Conservation (phyloP, 306 rosid species). For the Vicia sativa region DNA sequence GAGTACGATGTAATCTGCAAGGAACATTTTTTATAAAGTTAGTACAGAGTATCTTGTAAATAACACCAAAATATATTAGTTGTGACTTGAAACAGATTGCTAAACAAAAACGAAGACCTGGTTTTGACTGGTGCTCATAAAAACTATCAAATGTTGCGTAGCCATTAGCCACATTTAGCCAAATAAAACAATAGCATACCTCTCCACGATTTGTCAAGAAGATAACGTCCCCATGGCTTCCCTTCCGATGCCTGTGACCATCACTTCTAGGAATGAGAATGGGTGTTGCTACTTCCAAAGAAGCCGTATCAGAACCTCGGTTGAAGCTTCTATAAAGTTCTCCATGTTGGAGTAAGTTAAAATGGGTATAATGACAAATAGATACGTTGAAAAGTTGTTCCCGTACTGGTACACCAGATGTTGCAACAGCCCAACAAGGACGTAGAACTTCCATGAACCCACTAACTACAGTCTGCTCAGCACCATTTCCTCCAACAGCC, state of each 20-base stretch:
- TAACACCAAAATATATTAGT: constrained; percentile 5
- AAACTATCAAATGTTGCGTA: constrained; percentile 17
- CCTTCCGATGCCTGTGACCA: constrained; percentile 93
- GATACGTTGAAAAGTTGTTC: constrained; percentile 97
- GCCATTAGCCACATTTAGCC: constrained; percentile 4
- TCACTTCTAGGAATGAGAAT: constrained; percentile 86
- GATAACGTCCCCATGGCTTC: constrained; percentile 96
- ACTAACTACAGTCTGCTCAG: constrained; percentile 91
- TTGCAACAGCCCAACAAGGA: constrained; percentile 99
- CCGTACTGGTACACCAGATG: constrained; percentile 92
- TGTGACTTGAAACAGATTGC: constrained; percentile 17
- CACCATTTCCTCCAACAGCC: constrained; percentile 99
- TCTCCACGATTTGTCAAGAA: constrained; percentile 98
- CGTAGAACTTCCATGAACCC: constrained; percentile 97
- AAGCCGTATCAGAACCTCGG: constrained; percentile 65
- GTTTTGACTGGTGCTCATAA: constrained; percentile 29
- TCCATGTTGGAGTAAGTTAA: constrained; percentile 88
- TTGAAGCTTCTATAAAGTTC: constrained; percentile 72
- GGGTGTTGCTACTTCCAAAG: constrained; percentile 94
- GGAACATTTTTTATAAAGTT: constrained; percentile 19
- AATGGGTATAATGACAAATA: constrained; percentile 82
- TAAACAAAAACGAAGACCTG: constrained; percentile 18
- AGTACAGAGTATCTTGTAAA: constrained; percentile 13
- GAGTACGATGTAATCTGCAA: constrained; percentile 92
- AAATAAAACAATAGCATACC: constrained; percentile 58